Evolutionary conservation across 148 eudicot genomes (phyloP), one percentile per base, ranked within the genome.

Genomic region (Cornus controversa): DNA sequence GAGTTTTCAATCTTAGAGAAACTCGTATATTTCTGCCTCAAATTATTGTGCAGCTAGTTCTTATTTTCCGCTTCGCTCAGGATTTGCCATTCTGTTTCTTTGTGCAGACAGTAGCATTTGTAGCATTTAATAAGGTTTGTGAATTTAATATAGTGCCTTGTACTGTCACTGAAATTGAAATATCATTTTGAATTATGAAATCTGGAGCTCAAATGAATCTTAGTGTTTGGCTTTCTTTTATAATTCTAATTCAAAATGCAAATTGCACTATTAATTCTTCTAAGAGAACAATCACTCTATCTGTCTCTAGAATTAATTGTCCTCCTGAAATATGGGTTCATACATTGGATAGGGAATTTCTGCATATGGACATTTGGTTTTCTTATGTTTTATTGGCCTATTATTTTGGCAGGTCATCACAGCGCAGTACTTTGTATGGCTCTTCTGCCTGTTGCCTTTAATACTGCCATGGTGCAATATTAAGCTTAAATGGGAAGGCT

Each of bases 371-470:
- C n/a, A 36, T 36, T 36, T 36, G 37, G 37, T 36, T 36, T 96
- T 96, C 66, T 97, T 96, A 67, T 96, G 98, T 98, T 93, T 96
- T 82, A 91, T 93, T 86, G 86, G 92, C 84, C 81, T 96, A 82
- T 72, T 93, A 25, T 84, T 87, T 74, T 71, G 93, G 63, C 98
- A 97, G 99, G 99, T 96, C 42, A 96, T 96, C 66, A 96, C 99
- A 45, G 99, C 99, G 2, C 99, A 93, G 71, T 93, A 96, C 86
- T 96, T 96, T 66, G 98, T 96, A 67, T 96, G 98, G 99, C 91
- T 96, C 82, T 93, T 93, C 87, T 88, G 92, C 85, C 83, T 96
- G 83, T 78, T 93, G 79, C 99, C 99, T 6, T 71, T 96, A 27
- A 84, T 87, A 76, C 71, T 95, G 66, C 98, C 98, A 31, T 95